Percentiles rank a stretch among this genome's conserved stretches.
Conservation (phyloP, 257 asterid genomes). For the Nicotiana otophora region DNA sequence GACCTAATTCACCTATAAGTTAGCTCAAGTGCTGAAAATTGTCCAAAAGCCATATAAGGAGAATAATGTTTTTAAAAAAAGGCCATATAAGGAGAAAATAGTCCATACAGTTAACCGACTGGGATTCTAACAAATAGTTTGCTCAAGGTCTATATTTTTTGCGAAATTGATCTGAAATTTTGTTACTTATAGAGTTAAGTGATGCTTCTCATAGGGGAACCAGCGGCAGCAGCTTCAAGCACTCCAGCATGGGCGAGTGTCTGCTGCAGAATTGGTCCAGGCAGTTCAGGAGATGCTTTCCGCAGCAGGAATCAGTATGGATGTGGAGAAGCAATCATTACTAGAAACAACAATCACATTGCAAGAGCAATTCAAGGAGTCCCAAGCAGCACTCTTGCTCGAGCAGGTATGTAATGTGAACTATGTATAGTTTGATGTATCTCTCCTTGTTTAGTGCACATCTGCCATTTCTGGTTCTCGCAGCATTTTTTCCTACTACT, state of each 20-base stretch:
- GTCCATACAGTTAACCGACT: not conserved
- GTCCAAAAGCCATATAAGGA: too few relatives aligned
- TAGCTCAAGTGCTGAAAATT: too few relatives aligned
- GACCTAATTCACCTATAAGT: too few relatives aligned
- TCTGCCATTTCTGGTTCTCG: not conserved
- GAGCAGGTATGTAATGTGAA: slow-evolving; percentile 63
- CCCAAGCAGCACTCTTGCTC: slow-evolving; percentile 82
- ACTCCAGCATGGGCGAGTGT: slow-evolving; percentile 75
- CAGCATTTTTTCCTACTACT: not conserved
- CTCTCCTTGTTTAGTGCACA: slow-evolving; percentile 1
- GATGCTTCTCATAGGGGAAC: slow-evolving; percentile 15
- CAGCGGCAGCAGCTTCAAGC: slow-evolving; percentile 57
- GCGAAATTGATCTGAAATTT: not conserved
- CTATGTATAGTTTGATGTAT: not conserved
- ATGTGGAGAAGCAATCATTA: slow-evolving; percentile 73
- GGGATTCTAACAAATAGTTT: not conserved
- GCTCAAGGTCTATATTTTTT: not conserved
- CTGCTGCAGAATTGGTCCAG: slow-evolving; percentile 86
- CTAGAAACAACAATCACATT: slow-evolving; percentile 62
- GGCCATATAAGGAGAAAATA: too few relatives aligned
- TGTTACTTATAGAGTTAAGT: not conserved
- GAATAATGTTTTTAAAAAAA: too few relatives aligned
- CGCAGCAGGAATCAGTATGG: slow-evolving; percentile 81
- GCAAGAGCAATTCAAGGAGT: slow-evolving; percentile 81
- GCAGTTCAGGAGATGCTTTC: slow-evolving; percentile 97